A percentile compares a stretch with the other conserved stretches of the same genome.
These are phyloP conservation scores for Apiospora malaysiana DNA, from an alignment of 2,329 filamentous ascomycete genomes.

Conservation along the genomic window DNA sequence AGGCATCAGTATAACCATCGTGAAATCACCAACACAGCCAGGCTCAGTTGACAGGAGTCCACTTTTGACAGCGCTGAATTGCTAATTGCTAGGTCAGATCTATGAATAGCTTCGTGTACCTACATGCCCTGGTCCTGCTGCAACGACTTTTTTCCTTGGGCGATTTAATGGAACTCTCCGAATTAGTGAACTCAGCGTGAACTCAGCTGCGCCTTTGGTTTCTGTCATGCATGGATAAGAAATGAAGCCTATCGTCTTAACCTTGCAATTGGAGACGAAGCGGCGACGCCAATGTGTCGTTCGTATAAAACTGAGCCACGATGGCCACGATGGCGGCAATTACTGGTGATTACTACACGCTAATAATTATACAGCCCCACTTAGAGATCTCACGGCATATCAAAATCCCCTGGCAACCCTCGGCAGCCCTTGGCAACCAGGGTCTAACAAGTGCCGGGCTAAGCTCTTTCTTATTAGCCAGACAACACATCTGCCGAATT, in stretches of 20 bases:
- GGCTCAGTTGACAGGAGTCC: not conserved
- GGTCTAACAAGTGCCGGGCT: not conserved
- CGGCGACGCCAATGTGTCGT: not conserved
- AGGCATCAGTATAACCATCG: not conserved
- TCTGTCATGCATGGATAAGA: no score
- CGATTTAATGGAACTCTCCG: no score
- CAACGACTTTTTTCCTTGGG: not conserved
- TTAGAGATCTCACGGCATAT: not conserved
- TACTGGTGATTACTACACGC: not conserved
- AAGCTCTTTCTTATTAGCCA: not conserved
- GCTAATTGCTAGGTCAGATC: not conserved
- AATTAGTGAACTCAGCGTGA: no score
- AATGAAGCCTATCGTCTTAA: no score
- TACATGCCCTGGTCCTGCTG: not conserved
- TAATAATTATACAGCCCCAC: not conserved
- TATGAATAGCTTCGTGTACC: conserved; percentile 2
- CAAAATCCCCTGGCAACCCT: no score
- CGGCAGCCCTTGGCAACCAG: no score
- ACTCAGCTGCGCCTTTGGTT: no score
- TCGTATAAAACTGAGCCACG: not conserved
- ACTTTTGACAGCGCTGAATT: not conserved
- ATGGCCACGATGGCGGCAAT: not conserved
- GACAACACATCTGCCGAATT: not conserved
- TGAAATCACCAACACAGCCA: not conserved
- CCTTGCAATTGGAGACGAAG: no score